Base-by-base conservation (phyloP, 1,284 basidiomycete species). In the Porogramme epimiltina region DNA sequence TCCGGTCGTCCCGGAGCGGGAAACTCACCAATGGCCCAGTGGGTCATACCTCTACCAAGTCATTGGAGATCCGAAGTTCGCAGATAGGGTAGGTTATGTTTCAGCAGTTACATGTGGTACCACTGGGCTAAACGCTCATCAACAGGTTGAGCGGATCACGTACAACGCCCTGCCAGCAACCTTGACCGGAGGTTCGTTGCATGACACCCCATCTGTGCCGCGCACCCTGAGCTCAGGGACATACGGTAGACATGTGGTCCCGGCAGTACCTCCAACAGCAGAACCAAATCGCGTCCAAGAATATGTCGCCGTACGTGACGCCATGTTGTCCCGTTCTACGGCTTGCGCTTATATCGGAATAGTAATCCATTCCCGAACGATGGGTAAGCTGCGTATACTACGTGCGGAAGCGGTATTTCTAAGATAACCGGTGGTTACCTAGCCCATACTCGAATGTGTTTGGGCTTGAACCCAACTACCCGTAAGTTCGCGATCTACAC, bases 241-340 rank as follows among this genome's bases (percentile, higher is more conserved):
- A 23, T n/a, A n/a, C n/a, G n/a, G n/a, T 26, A 81, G 79, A 80
- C 55, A 82, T 82, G 78, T 82, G 81, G 81, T 76, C 77, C 0
- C 70, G 80, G 11, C 80, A 83, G 56, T 84, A 84, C 61, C 65
- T 84, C 16, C 82, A 84, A 55, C 77, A 83, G 58, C 77, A 81
- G 62, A 85, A 82, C 60, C 81, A 84, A 58, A 77, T 84, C 42
- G 78, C 77, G 2, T 72, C 80, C 8, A 74, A 78, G 65, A 81
- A 81, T 58, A 82, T 82, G 80, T 74, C 65, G 3, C 80, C 77
- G 78, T 82, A 45, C 60, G 79, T 61, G 40, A 11, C 45, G 41
- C 22, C 34, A 25, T 33, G 10, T 16, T n/a, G 50, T n/a, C 36
- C 40, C 53, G 42, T 34, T 45, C 20, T 28, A 8, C 22, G 11